phyloP scores from a whole-genome alignment of 371 early-diverging fungal species.

The Circinella umbellata region DNA sequence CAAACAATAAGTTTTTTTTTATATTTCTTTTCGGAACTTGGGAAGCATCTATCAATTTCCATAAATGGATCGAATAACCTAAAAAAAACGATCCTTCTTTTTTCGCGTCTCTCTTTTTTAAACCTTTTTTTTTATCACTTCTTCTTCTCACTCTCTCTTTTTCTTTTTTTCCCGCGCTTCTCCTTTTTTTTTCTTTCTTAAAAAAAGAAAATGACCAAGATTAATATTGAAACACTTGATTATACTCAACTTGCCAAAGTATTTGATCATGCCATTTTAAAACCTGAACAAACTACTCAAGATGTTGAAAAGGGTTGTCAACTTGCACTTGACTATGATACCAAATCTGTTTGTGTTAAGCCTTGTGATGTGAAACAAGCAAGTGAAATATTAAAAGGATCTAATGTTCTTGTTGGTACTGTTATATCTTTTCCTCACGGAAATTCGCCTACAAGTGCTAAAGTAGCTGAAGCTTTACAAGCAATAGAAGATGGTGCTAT shows the following conservation, averaged over 20 bases:
- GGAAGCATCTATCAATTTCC: too few relatives aligned
- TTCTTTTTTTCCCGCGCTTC: slow-evolving; percentile 3
- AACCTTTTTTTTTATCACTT: too few relatives aligned
- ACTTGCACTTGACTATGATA: slow-evolving; percentile 57
- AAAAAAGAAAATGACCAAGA: slow-evolving; percentile 27
- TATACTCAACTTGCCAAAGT: slow-evolving; percentile 59
- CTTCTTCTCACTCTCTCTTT: too few relatives aligned
- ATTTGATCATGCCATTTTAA: slow-evolving; percentile 70
- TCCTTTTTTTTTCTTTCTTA: background rate
- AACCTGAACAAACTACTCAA: slow-evolving; percentile 61
- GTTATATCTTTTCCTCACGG: slow-evolving; percentile 75
- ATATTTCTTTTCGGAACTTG: too few relatives aligned
- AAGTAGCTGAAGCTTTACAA: slow-evolving; percentile 61
- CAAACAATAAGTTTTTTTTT: too few relatives aligned
- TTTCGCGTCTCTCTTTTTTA: too few relatives aligned
- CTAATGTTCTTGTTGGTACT: slow-evolving; percentile 62
- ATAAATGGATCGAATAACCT: too few relatives aligned
- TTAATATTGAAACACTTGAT: slow-evolving; percentile 54
- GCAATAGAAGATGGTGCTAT: slow-evolving; percentile 63
- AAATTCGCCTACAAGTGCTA: slow-evolving; percentile 58
- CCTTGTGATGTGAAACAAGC: slow-evolving; percentile 70
- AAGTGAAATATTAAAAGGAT: slow-evolving; percentile 42
- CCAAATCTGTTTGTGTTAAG: slow-evolving; percentile 69
- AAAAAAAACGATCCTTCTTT: too few relatives aligned
- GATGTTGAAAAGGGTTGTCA: slow-evolving; percentile 64